A percentile compares a stretch with the other conserved stretches of the same genome.
These are phyloP conservation scores for Penicillium parvum DNA, from an alignment of 495 filamentous ascomycete genomes.

Conservation along the genomic window DNA sequence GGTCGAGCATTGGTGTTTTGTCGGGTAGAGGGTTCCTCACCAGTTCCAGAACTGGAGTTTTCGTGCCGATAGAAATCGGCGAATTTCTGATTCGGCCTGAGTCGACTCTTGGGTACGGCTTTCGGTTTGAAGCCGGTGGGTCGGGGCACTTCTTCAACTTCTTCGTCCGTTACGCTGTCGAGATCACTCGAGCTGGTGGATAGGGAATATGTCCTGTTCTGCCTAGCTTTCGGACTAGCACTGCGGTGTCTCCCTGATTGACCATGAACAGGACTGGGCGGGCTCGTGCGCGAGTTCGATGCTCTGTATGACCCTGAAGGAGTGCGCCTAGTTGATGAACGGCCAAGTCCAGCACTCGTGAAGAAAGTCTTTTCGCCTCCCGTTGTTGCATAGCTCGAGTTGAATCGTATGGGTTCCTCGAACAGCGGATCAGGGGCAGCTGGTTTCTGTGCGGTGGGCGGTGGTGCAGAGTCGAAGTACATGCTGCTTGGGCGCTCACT, in stretches of 20 bases:
- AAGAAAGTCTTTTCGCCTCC: conserved; percentile 67
- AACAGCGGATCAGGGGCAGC: conserved; percentile 15
- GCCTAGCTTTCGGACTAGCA: conserved; percentile 35
- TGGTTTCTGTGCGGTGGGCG: conserved; percentile 42
- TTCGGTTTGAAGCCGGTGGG: conserved; percentile 30
- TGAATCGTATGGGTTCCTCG: too few species aligned
- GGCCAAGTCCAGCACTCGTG: conserved; percentile 38
- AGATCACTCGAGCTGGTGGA: conserved; percentile 39
- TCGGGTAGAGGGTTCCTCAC: conserved; percentile 25
- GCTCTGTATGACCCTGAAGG: conserved; percentile 31
- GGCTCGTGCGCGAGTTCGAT: conserved; percentile 32
- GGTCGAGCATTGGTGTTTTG: not conserved
- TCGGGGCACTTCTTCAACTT: conserved; percentile 10
- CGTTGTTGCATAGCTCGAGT: conserved; percentile 62
- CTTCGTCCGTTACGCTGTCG: conserved; percentile 26
- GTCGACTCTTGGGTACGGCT: conserved; percentile 42
- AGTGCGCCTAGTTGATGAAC: conserved; percentile 44
- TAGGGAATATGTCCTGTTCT: conserved; percentile 21
- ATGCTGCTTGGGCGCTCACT: conserved; percentile 33
- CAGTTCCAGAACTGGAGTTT: conserved; percentile 23
- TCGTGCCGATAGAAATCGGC: conserved; percentile 26
- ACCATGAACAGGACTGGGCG: conserved; percentile 29
- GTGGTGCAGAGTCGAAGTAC: conserved; percentile 32
- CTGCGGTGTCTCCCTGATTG: conserved; percentile 33
- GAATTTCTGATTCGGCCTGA: conserved; percentile 34